Base-by-base conservation (phyloP, 345 rosid genomes). In the Lepidium africanum region DNA sequence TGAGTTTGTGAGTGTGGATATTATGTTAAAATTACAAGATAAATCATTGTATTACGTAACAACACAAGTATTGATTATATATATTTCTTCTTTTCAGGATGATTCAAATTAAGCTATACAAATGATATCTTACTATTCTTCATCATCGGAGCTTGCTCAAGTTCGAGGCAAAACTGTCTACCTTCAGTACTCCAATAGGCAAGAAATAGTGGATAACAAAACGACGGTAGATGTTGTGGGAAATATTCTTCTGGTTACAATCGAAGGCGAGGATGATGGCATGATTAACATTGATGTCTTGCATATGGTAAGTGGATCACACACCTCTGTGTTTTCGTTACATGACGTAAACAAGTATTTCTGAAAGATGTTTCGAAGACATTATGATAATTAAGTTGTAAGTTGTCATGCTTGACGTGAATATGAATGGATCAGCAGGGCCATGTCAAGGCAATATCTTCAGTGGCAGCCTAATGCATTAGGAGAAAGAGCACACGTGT, bases 101-200 rank as follows among this genome's bases (percentile, higher is more conserved):
- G 97, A 95, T 82, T 76, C 87, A 69, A 95, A 95, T 73, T 97
- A 95, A 81, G 99, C 99, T 21, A 95, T 95, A 74, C 96, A 88
- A 0, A 95, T 95, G 99, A 91, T 91, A 69, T 91, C 97, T 8
- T 89, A 83, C 74, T 95, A 91, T 49, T 96, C 99, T 27, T 89
- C 99, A 23, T 95, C 99, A 7, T 86, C 97, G 0, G 99, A 95
- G 58, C 96, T 97, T 49, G 99, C 99, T 52, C 99, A 91, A 83
- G 99, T 95, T 36, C 96, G 97, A 47, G 99, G 99, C 63, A 95
- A 95, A 83, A 95, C 99, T 17, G 99, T 95, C 59, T 95, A 95
- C 80, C 76, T 95, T 71, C 99, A 95, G 77, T 95, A 95, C 78
- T 95, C 99, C 67, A 95, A 91, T 38, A 81, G 97, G 83, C 99